Conservation (phyloP, 1,284 basidiomycete genomes). For the Ceratobasidium sp. region DNA sequence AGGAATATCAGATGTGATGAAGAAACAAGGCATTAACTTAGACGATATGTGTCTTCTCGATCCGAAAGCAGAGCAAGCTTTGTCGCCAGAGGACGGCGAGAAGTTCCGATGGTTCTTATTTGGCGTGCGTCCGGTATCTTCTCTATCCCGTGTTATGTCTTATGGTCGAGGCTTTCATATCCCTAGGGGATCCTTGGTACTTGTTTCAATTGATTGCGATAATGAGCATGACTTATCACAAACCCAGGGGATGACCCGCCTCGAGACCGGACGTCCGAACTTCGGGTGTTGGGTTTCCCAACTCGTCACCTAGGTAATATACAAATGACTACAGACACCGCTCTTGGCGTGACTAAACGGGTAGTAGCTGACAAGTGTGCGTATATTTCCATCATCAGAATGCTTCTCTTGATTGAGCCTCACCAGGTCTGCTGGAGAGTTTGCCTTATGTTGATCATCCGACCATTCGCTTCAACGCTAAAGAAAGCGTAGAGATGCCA, state of each 20-base stretch:
- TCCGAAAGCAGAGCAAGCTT: constrained; percentile 79
- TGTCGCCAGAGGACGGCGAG: constrained; percentile 82
- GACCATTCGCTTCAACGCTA: constrained; percentile 84
- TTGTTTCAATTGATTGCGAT: constrained; percentile 53
- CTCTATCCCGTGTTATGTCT: constrained; percentile 9
- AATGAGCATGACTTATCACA: not conserved
- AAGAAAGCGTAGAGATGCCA: constrained; percentile 95
- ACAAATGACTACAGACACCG: constrained; percentile 99
- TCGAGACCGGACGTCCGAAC: constrained; percentile 87
- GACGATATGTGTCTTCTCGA: constrained; percentile 88
- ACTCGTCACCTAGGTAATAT: constrained; percentile 84
- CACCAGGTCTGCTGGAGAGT: constrained; percentile 72
- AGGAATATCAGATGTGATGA: constrained; percentile 78
- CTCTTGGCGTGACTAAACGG: constrained; percentile 91
- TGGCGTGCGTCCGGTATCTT: constrained; percentile 68
- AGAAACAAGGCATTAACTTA: constrained; percentile 64
- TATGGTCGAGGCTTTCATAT: not conserved
- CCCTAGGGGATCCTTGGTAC: constrained; percentile 59
- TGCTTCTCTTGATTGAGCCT: constrained; percentile 7
- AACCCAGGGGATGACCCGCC: constrained; percentile 88
- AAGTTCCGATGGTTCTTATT: constrained; percentile 89
- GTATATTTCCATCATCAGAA: constrained; percentile 50
- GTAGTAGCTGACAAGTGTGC: constrained; percentile 85
- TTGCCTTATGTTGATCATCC: constrained; percentile 87
- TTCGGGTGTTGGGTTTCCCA: constrained; percentile 89